Evolutionary conservation across 768 basidiomycete species (phyloP).

Genomic region (Coprinopsis strossmayeri): DNA sequence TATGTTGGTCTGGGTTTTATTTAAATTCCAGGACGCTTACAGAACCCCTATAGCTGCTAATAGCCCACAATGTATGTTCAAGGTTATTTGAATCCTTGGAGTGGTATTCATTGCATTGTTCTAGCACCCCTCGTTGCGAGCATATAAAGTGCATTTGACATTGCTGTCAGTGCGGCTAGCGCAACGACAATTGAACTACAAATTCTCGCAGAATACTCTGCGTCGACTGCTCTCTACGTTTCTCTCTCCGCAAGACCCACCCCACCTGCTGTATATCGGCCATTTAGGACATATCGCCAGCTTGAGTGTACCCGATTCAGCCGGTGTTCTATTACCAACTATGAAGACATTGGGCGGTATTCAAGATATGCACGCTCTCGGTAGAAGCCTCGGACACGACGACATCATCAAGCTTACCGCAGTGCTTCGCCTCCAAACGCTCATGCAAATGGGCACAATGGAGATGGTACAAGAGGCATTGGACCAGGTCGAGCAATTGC

Average conservation of each 20-base stretch:
- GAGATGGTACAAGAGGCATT: slow-evolving; percentile 42
- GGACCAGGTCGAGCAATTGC: slow-evolving; percentile 38
- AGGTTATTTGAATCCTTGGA: background rate
- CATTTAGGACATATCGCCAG: slow-evolving; percentile 51
- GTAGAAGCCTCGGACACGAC: slow-evolving; percentile 25
- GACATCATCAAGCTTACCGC: slow-evolving; percentile 43
- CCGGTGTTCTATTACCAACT: slow-evolving; percentile 28
- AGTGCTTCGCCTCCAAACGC: slow-evolving; percentile 50
- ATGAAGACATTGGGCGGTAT: slow-evolving; percentile 27
- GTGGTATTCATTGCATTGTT: background rate
- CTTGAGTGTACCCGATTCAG: slow-evolving; percentile 17
- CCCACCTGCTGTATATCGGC: slow-evolving; percentile 45
- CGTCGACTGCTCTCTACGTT: slow-evolving; percentile 44
- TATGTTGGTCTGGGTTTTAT: slow-evolving; percentile 19
- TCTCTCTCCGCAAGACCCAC: slow-evolving; percentile 40
- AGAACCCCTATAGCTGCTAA: slow-evolving; percentile 30
- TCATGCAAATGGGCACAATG: slow-evolving; percentile 53
- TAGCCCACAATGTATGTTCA: slow-evolving; percentile 53
- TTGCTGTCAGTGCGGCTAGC: slow-evolving; percentile 59
- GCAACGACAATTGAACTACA: slow-evolving; percentile 42
- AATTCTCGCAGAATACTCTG: slow-evolving; percentile 54
- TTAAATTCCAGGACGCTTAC: background rate
- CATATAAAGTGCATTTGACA: slow-evolving; percentile 52
- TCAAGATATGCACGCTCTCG: slow-evolving; percentile 24
- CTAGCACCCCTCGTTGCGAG: slow-evolving; percentile 60